Evolutionary conservation across 192 early-diverging fungal genomes (phyloP).

Genomic region (Funneliformis mosseae): DNA sequence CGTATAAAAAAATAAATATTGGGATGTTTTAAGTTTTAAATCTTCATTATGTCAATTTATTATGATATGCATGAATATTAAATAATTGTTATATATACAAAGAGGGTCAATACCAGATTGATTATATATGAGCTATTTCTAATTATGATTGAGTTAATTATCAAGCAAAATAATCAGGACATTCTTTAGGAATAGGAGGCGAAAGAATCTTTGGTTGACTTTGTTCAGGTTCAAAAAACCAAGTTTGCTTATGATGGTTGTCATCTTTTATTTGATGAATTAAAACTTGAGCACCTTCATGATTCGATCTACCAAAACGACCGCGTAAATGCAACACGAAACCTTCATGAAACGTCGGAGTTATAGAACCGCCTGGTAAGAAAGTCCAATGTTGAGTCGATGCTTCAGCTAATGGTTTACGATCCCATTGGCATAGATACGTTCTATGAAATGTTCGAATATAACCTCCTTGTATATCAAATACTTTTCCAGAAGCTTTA

Average conservation of each 20-base stretch:
- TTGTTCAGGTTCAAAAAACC: slow-evolving; percentile 12
- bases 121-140: no score
- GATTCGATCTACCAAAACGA: slow-evolving; percentile 1
- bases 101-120: no score
- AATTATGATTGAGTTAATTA: background rate
- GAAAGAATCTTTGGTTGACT: background rate
- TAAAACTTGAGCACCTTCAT: background rate
- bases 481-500: slow-evolving; percentile 41
- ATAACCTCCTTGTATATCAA: slow-evolving; percentile 38
- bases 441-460: slow-evolving; percentile 28
- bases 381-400: slow-evolving; percentile 15
- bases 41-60: no score
- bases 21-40: no score
- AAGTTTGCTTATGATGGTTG: slow-evolving; percentile 5
- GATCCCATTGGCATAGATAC: slow-evolving; percentile 10
- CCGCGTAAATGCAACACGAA: background rate
- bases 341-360: background rate
- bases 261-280: background rate
- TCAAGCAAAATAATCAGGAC: background rate
- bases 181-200: background rate
- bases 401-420: background rate
- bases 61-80: no score
- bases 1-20: no score
- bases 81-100: no score
- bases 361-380: slow-evolving; percentile 1